Evolutionary conservation across 306 rosid genomes (phyloP), one percentile per base, ranked within the genome.

Genomic region (Prunus davidiana): DNA sequence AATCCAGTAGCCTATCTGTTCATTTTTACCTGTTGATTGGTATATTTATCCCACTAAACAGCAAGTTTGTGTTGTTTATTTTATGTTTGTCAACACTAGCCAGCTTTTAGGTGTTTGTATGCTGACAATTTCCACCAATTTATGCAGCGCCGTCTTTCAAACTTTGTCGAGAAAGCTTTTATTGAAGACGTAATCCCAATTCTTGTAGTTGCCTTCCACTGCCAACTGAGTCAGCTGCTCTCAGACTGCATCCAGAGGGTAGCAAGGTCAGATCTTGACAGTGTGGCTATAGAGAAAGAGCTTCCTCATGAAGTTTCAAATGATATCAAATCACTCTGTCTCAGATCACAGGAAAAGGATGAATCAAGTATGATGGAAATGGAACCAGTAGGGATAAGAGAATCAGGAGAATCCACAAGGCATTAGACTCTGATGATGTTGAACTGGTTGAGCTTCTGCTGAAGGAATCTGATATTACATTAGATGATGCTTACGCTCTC

Each of bases 381-480:
- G 58, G 91, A 87, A 12, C 78, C 61, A 5, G 25, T 22, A 49
- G 69, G 65, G 90, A 88, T n/a, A 95, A 84, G 89, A 83, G 86
- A 80, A 76, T 89, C 63, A 71, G 79, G 79, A 84, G 71, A 56
- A 87, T 95, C 82, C 96, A 80, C 77, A 87, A 82, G 62, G 96
- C 99, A 7, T 83, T 95, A 78, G 98, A 95, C 72, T 87, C 87
- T 65, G 99, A 95, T 79, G 99, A 95, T 77, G 90, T 95, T 76
- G 97, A 91, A 80, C 88, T 95, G 12, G 86, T 95, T 67, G 81
- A 74, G 73, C 96, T 89, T 73, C 92, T 95, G 72, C 81, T 95
- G 30, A 57, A 76, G 0, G 99, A 95, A 81, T 89, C 98, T 62
- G 82, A 69, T 56, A 81, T 88, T 74, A 89, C 93, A 3, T 88